Conservation (phyloP, 2,329 filamentous ascomycete species). For the Coniochaeta ligniaria region DNA sequence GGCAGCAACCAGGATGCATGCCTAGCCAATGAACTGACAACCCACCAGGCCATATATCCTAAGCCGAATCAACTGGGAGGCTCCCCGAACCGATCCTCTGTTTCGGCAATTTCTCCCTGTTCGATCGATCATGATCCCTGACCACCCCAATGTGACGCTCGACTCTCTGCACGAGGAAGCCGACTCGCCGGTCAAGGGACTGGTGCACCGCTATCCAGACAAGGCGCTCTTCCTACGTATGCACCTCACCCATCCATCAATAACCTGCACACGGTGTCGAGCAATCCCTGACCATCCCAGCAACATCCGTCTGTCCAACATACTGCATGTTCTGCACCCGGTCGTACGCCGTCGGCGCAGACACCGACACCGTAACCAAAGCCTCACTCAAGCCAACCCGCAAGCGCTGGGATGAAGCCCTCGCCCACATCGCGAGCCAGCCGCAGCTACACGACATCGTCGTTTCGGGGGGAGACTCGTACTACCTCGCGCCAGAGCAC, state of each 20-base stretch:
- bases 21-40: slow-evolving; percentile 6
- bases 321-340: slow-evolving; percentile 59
- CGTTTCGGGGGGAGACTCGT: slow-evolving; percentile 56
- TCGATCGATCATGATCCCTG: slow-evolving; percentile 40
- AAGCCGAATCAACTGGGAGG: slow-evolving; percentile 50
- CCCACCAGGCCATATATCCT: slow-evolving; percentile 45
- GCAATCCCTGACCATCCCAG: slow-evolving; percentile 26
- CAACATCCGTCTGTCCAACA: slow-evolving; percentile 52
- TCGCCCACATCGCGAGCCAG: slow-evolving; percentile 46
- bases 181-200: slow-evolving; percentile 47
- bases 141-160: slow-evolving; percentile 46
- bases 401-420: slow-evolving; percentile 46
- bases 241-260: slow-evolving; percentile 9
- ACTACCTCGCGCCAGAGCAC: slow-evolving; percentile 45
- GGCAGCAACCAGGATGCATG: neutral
- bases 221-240: slow-evolving; percentile 55
- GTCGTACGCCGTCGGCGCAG: slow-evolving; percentile 48
- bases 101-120: slow-evolving; percentile 54
- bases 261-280: neutral
- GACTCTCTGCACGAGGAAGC: slow-evolving; percentile 52
- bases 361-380: slow-evolving; percentile 45
- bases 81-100: slow-evolving; percentile 52
- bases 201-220: slow-evolving; percentile 58
- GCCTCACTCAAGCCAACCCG: slow-evolving; percentile 28
- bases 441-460: slow-evolving; percentile 49